These are phyloP conservation scores for Phytophthora nicotianae DNA, from an alignment of 352 stramenopile species.

Conservation along the genomic window DNA sequence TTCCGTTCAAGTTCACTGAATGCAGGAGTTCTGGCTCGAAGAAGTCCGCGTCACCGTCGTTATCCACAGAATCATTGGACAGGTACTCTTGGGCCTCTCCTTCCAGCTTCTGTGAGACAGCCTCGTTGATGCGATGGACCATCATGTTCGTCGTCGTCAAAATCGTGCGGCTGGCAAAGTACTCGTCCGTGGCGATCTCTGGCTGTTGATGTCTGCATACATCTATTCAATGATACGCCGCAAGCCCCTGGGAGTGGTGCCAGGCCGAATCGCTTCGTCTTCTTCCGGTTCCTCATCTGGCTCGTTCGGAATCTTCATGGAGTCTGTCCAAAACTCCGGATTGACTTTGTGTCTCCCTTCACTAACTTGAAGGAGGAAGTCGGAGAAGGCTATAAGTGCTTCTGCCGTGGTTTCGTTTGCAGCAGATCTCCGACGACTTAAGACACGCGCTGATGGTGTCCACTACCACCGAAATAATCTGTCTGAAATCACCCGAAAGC, in stretches of 20 bases:
- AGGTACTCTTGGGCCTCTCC: neutral
- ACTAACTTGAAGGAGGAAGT: no score
- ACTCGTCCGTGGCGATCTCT: neutral
- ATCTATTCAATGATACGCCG: neutral
- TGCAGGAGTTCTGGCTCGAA: conserved; percentile 14
- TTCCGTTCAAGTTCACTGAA: conserved; percentile 28
- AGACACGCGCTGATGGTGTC: conserved; percentile 12
- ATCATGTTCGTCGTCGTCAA: neutral
- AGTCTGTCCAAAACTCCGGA: no score
- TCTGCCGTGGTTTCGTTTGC: no score
- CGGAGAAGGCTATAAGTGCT: no score
- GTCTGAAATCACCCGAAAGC: neutral
- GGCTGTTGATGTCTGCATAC: neutral
- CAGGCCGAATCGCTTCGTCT: neutral
- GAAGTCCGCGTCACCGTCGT: neutral
- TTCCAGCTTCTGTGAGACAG: neutral
- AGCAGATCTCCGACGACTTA: conserved; percentile 10
- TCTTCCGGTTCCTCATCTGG: neutral
- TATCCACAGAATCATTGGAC: neutral
- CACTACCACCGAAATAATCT: neutral
- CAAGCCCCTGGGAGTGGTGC: neutral
- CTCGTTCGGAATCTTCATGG: no score
- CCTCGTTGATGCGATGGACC: neutral
- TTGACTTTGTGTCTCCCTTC: no score
- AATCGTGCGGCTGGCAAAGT: neutral